A percentile compares a stretch with the other conserved stretches of the same genome.
These are phyloP conservation scores for Bruguiera sexangula DNA, from an alignment of 345 rosid species.

Conservation along the genomic window DNA sequence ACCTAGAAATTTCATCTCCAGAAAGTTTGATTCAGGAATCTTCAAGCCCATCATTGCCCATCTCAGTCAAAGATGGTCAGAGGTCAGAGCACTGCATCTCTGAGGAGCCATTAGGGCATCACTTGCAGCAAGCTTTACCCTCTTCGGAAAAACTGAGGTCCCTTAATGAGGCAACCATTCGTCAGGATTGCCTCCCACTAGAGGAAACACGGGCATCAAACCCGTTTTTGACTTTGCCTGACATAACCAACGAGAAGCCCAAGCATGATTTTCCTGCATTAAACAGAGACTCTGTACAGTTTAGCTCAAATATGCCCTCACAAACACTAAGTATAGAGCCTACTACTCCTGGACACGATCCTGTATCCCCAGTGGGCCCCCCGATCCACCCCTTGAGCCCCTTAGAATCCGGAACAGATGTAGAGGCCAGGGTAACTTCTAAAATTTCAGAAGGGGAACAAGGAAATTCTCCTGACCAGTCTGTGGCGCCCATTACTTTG, in stretches of 20 bases:
- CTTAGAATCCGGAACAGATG: constrained; percentile 21
- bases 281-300: constrained; percentile 24
- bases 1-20: constrained; percentile 27
- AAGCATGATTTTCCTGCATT: constrained; percentile 29
- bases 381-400: constrained; percentile 19
- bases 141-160: constrained; percentile 24
- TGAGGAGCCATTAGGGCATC: constrained; percentile 27
- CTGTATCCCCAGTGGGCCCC: constrained; percentile 26
- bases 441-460: constrained; percentile 32
- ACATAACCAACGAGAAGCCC: constrained; percentile 23
- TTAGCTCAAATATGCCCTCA: constrained; percentile 24
- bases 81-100: constrained; percentile 8
- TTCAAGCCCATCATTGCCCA: constrained; percentile 24
- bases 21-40: constrained; percentile 23
- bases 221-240: constrained; percentile 27
- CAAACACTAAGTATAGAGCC: constrained; percentile 15
- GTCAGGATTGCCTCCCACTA: constrained; percentile 13
- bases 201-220: constrained; percentile 27
- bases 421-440: constrained; percentile 24
- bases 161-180: constrained; percentile 24
- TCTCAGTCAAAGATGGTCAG: constrained; percentile 17
- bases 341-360: constrained; percentile 16
- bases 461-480: constrained; percentile 24
- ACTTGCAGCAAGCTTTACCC: constrained; percentile 23
- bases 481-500: constrained; percentile 19